Base-by-base conservation (phyloP, 2,329 filamentous ascomycete species). In the Sclerotinia sclerotiorum region DNA sequence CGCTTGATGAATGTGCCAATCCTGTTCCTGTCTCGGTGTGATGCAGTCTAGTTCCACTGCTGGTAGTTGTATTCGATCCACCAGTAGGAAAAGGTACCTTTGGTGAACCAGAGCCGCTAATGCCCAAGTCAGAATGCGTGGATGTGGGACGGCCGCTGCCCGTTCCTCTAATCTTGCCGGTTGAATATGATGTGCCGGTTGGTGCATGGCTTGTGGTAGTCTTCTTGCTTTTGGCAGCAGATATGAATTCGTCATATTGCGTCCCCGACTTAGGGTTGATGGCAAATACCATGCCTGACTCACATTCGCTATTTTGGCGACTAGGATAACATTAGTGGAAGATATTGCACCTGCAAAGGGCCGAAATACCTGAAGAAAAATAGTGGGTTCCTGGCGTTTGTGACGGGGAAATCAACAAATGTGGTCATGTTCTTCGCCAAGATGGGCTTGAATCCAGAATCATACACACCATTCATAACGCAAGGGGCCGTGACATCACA, bases 281-380 rank as follows among this genome's bases (percentile, higher is more conserved):
- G 5, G 65, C 68, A 44, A 71, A 71, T n/a, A 71, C 65, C 68
- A 71, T 71, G 27, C 68, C 70, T 32, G 67, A 35, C 44, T 69
- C 55, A 58, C 69, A 69, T 39, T 68, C 69, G 44, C 42, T 57
- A 29, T 61, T 51, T 57, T 70, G 64, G 21, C 52, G 56, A 67
- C 68, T 69, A 32, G 6, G 2, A 51, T 27, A 29, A 55, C 17
- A 24, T 70, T 64, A 68, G 60, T 49, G 21, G 51, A 24, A 8
- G 29, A 21, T 17, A 15, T 51, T 17, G 11, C 48, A 35, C 51
- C 29, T 58, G 51, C 27, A 39, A 58, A 24, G 58, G 27, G 42
- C 54, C 5, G 29, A 44, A 19, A 29, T 19, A 69, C 68, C 60
- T 57, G 39, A 58, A 67, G 55, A 69, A 69, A 60, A 57, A 69